Base-by-base conservation (phyloP, 208 protist genomes). In the Trypanosoma platydactyli region DNA sequence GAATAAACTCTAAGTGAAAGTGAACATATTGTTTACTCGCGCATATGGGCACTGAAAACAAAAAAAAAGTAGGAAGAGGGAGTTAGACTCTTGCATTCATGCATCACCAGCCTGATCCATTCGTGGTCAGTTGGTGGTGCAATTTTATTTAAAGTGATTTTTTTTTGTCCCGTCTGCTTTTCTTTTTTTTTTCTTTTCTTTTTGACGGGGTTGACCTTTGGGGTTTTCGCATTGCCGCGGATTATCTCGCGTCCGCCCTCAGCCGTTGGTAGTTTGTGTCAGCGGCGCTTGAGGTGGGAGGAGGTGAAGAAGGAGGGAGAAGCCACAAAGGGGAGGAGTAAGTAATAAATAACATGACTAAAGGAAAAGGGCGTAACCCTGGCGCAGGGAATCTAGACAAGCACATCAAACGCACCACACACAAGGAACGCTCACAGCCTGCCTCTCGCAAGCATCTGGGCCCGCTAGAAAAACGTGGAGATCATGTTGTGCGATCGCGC, bases 381-480 rank as follows among this genome's bases (percentile, higher is more conserved):
- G 91, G 91, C 18, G 84, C 80, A 35, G 82, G 89, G 30, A 84
- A 83, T 46, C 67, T 97, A 11, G 75, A 82, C 68, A 96, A 96
- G 72, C 90, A 95, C 79, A 79, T 97, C 64, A 90, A 91, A 73
- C 88, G 89, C 50, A 93, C 81, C 57, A 83, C 81, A 16, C 92
- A 97, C 72, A 83, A 92, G 56, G 94, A 98, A 63, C 84, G 94
- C 22, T 89, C 88, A 33, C 94, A 98, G 68, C 91, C 81, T 13
- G 77, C 79, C 38, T 57, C 74, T 15, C 89, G 94, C 18, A 72
- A 83, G 59, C 82, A 93, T 54, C 79, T 98, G 2, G 94, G 94
- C 0, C 82, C 90, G 69, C 81, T 98, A 0, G 94, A 98, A 67
- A 98, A 98, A 77, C 88, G 96, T 68, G 96, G 96, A 70, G 94